Conservation (phyloP, 176 grass and related monocot species). For the Pontederia crassipes region DNA sequence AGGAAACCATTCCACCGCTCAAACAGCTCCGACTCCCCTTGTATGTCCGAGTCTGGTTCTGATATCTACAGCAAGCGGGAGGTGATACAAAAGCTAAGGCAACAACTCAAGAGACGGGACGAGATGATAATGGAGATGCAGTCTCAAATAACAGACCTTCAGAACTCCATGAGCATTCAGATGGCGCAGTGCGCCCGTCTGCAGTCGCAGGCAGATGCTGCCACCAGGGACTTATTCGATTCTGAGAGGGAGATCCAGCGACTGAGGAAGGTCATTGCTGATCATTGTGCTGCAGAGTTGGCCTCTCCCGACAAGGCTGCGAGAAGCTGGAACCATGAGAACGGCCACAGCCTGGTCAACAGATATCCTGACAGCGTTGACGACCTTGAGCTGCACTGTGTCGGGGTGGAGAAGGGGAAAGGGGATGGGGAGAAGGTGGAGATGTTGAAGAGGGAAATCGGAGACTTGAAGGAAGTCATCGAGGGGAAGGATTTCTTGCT, state of each 20-base stretch:
- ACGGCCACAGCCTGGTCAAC: conserved; percentile 14
- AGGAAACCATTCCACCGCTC: conserved; percentile 30
- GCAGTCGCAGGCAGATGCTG: conserved; percentile 31
- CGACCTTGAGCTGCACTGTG: conserved; percentile 7
- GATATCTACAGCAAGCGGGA: conserved; percentile 41
- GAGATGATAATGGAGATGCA: conserved; percentile 59
- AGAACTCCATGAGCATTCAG: conserved; percentile 33
- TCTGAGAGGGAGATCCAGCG: conserved; percentile 40
- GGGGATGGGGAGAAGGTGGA: conserved; percentile 22
- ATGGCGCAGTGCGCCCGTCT: conserved; percentile 21
- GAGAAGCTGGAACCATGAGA: not conserved
- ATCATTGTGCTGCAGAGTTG: conserved; percentile 24
- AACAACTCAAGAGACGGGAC: conserved; percentile 41
- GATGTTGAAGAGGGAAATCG: conserved; percentile 33
- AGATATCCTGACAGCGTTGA: conserved; percentile 14
- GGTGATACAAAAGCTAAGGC: conserved; percentile 42
- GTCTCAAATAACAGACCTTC: conserved; percentile 31
- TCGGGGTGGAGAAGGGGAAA: not conserved
- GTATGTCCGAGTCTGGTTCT: conserved; percentile 42
- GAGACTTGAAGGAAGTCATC: conserved; percentile 37
- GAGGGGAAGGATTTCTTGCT: conserved; percentile 40
- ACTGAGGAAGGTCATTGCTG: conserved; percentile 42
- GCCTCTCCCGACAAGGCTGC: conserved; percentile 5
- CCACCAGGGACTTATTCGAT: conserved; percentile 32
- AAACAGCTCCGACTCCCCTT: conserved; percentile 32